A percentile compares a stretch with the other conserved stretches of the same genome.
phyloP scores from a whole-genome alignment of 257 asterid genomes.

The Coffea eugenioides region DNA sequence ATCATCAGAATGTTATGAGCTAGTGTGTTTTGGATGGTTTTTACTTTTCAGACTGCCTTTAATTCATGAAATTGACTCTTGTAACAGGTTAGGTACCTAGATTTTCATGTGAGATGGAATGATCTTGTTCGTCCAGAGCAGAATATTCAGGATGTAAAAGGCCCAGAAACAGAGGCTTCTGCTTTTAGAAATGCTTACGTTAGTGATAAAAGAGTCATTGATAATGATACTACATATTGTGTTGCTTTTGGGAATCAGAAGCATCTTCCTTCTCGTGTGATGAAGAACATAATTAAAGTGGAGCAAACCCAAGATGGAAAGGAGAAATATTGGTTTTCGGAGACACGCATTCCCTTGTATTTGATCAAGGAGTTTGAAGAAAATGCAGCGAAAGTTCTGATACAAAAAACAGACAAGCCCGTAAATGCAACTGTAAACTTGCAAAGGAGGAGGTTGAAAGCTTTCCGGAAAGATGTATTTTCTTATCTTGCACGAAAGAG shows the following conservation, averaged over 20 bases:
- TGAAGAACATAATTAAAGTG: conserved; percentile 58
- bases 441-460: conserved; percentile 41
- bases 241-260: conserved; percentile 74
- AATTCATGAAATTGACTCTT: conserved; percentile 16
- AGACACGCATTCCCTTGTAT: conserved; percentile 68
- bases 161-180: conserved; percentile 65
- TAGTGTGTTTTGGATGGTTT: not conserved
- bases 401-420: conserved; percentile 26
- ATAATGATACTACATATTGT: conserved; percentile 53
- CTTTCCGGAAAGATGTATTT: conserved; percentile 48
- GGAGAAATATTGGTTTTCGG: conserved; percentile 79
- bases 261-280: conserved; percentile 79
- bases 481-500: conserved; percentile 53
- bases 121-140: conserved; percentile 74
- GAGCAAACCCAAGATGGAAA: conserved; percentile 55
- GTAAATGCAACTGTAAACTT: conserved; percentile 38
- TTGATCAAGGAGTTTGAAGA: conserved; percentile 72
- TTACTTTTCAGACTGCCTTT: not conserved
- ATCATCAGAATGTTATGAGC: not conserved
- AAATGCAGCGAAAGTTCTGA: conserved; percentile 30
- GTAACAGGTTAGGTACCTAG: conserved; percentile 76
- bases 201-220: conserved; percentile 51
- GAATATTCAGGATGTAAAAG: conserved; percentile 55
- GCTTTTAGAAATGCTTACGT: conserved; percentile 77
- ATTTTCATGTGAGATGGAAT: conserved; percentile 69